Base-by-base conservation (phyloP, 2,329 filamentous ascomycete genomes). In the Epichloe sp. region DNA sequence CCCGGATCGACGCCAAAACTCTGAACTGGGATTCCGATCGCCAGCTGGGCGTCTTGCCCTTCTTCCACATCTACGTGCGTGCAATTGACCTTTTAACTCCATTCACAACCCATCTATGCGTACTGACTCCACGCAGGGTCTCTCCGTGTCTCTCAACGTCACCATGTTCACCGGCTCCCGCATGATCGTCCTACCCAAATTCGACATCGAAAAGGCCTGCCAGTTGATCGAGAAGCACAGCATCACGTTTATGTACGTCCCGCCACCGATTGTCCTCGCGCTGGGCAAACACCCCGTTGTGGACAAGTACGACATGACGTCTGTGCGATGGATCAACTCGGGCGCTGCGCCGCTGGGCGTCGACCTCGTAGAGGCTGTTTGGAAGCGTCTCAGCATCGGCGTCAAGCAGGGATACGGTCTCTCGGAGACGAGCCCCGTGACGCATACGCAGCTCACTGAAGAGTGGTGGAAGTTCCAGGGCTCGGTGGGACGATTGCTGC, bases 381-480 rank as follows among this genome's bases (percentile, higher is more conserved):
- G 87, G 72, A 68, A 78, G 19, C 80, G 89, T 7, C 79, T 93
- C 53, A 81, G 81, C 48, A 75, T 94, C 19, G 83, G 84, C 2
- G 81, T 95, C 54, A 96, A 95, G 73, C 91, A 97, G 68, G 90
- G 87, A 17, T 97, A 95, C 62, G 91, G 91, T 0, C 75, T 97
- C 5, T 88, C 83, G 5, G 91, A 97, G 71, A 94, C 88, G 14
- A 83, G 83, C 26, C 89, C 90, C 0, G 85, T 82, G 0, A 86
- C 87, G 0, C 83, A 88, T 58, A 79, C 80, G 10, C 87, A 89
- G 66, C 71, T 76, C 7, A 83, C 86, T 73, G 78, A 80, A 37
- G 83, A 88, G 57, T 96, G 89, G 88, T 72, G 80, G 55, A 80
- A 76, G 47, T 80, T 78, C 45, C 82, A 90, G 58, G 90, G 89